phyloP scores from a whole-genome alignment of 805 yeast genomes.

The Starmerella gropengiesseri region DNA sequence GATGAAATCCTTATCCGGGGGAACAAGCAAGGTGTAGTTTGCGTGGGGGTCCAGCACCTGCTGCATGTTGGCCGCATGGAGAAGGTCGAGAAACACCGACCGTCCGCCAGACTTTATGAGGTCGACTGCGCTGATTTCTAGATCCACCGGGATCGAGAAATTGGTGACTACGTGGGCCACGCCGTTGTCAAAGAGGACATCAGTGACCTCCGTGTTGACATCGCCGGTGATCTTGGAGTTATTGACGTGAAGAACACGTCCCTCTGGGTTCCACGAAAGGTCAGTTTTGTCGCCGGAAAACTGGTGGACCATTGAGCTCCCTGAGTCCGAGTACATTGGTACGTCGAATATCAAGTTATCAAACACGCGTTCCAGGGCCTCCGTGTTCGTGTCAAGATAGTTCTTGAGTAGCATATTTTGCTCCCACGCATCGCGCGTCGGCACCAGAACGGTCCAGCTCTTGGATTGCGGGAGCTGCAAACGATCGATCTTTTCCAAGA shows the following conservation, averaged over 20 bases:
- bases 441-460: slow-evolving; percentile 71
- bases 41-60: slow-evolving; percentile 34
- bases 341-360: slow-evolving; percentile 51
- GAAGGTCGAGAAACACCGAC: slow-evolving; percentile 36
- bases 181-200: slow-evolving; percentile 71
- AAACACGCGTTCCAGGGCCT: slow-evolving; percentile 43
- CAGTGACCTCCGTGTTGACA: slow-evolving; percentile 32
- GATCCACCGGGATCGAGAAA: slow-evolving; percentile 45
- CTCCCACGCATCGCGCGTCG: slow-evolving; percentile 68
- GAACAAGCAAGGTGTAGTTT: slow-evolving; percentile 58
- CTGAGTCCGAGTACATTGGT: slow-evolving; percentile 54
- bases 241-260: background rate
- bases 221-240: slow-evolving; percentile 2
- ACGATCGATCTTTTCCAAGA: slow-evolving; percentile 43
- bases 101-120: slow-evolving; percentile 47
- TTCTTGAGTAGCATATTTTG: slow-evolving; percentile 47
- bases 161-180: slow-evolving; percentile 62
- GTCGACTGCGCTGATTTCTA: slow-evolving; percentile 45
- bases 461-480: slow-evolving; percentile 40
- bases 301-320: slow-evolving; percentile 26
- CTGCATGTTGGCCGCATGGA: slow-evolving; percentile 26
- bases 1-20: slow-evolving; percentile 47
- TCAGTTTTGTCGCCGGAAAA: slow-evolving; percentile 20
- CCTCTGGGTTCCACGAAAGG: slow-evolving; percentile 8
- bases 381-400: slow-evolving; percentile 44